Base-by-base conservation (phyloP, 2,329 filamentous ascomycete genomes). In the Colletotrichum eremochloae region DNA sequence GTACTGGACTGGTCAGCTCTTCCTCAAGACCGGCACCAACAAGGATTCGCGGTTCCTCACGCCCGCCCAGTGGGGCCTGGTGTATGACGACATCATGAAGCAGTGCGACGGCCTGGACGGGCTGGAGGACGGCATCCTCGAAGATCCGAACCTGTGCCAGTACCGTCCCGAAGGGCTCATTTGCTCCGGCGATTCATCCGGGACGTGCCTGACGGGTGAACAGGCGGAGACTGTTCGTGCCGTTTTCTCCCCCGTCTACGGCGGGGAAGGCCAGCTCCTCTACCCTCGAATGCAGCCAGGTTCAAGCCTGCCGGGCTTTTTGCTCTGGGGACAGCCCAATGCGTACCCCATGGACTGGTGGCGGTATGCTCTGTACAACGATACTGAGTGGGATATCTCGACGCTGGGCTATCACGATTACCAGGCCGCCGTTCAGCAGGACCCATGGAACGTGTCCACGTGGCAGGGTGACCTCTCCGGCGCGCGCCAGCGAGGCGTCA, bases 81-180 rank as follows among this genome's bases (percentile, higher is more conserved):
- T 69, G 0, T 20, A 68, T 2, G 78, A 77, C 0, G 85, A 86
- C 53, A 83, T 85, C 12, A 62, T 86, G 50, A 74, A 76, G 33
- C 82, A 86, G 58, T 89, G 88, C 73, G 87, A 89, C 71, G 75
- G 74, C 8, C 81, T 83, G 50, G 86, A 88, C 73, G 86, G 86
- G 7, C 76, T 86, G 3, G 76, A 79, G 7, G 86, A 89, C 73
- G 80, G 78, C 31, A 85, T 88, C 63, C 81, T 89, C 46, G 82
- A 81, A 24, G 68, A 68, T 15, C 65, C 68, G 4, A 63, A 36
- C 4, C 46, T 68, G 0, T 71, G 68, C 18, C 68, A 68, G n/a
- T 68, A 71, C 61, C 80, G 82, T 31, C 84, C 86, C 0, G 77
- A 81, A 36, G 64, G 65, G 3, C 68, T 71, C 5, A 78, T 80